Evolutionary conservation across 805 yeast species (phyloP).

Genomic region (Wickerhamomyces sydowiorum): DNA sequence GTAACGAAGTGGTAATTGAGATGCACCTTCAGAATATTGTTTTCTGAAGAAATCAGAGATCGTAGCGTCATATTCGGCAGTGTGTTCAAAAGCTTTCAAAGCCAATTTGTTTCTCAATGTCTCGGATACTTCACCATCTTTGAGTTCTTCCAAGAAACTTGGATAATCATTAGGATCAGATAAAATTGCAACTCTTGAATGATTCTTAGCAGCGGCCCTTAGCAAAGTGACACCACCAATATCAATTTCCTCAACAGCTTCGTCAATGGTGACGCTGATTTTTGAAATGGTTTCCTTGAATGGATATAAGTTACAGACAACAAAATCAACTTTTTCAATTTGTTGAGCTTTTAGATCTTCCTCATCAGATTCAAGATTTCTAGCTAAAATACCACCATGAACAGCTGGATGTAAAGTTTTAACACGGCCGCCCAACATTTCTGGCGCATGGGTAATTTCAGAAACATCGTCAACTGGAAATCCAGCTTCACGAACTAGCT

Average conservation of each 20-base stretch:
- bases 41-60: constrained; percentile 97
- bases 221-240: constrained; percentile 96
- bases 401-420: constrained; percentile 98
- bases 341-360: constrained; percentile 82
- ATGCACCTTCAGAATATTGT: constrained; percentile 83
- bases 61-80: constrained; percentile 95
- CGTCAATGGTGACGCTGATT: constrained; percentile 90
- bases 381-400: constrained; percentile 95
- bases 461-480: constrained; percentile 97
- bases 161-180: constrained; percentile 95
- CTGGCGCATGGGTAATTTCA: constrained; percentile 95
- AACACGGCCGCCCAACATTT: constrained; percentile 98
- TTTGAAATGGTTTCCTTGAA: constrained; percentile 96
- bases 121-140: constrained; percentile 60
- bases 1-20: constrained; percentile 92
- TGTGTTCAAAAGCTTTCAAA: constrained; percentile 95
- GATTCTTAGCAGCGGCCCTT: constrained; percentile 99
- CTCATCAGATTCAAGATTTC: constrained; percentile 88
- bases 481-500: constrained; percentile 91
- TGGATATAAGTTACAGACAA: constrained; percentile 96
- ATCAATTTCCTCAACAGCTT: constrained; percentile 98
- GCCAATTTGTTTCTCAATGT: constrained; percentile 81
- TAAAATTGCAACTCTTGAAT: constrained; percentile 89
- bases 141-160: constrained; percentile 74
- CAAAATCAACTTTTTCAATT: constrained; percentile 93